Evolutionary conservation across 2,329 filamentous ascomycete genomes (phyloP).

Genomic region (Penicillium sp.): DNA sequence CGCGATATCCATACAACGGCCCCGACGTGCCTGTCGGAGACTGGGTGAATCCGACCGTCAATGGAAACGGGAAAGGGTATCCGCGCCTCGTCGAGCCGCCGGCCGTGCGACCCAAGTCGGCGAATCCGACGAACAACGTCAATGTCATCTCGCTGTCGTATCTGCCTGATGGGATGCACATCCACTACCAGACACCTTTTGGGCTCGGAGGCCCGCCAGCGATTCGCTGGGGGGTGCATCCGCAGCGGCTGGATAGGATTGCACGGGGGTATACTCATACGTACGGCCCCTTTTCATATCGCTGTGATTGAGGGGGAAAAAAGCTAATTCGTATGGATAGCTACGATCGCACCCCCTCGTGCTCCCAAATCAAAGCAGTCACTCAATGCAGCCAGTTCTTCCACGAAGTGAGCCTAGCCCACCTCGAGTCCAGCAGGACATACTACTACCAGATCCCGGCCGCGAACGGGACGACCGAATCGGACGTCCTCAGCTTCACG

Average conservation of each 20-base stretch:
- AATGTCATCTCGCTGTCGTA: conserved; percentile 59
- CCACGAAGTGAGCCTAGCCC: conserved; percentile 54
- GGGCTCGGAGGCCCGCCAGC: conserved; percentile 52
- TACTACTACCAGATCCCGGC: conserved; percentile 59
- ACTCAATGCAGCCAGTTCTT: conserved; percentile 59
- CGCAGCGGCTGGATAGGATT: conserved; percentile 38
- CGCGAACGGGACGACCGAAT: conserved; percentile 56
- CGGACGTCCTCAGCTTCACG: conserved; percentile 53
- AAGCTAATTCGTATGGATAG: conserved; percentile 28
- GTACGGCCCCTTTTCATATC: too few species aligned
- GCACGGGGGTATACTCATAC: conserved; percentile 49
- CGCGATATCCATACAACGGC: conserved; percentile 54
- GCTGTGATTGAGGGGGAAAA: too few species aligned
- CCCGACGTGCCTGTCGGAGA: conserved; percentile 56
- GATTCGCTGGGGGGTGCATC: conserved; percentile 50
- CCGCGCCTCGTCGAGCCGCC: conserved; percentile 56
- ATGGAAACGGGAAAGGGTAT: conserved; percentile 59
- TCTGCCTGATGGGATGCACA: conserved; percentile 55
- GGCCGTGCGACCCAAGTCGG: conserved; percentile 51
- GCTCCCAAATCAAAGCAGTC: conserved; percentile 48
- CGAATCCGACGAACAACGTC: conserved; percentile 56
- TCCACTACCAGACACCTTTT: conserved; percentile 61
- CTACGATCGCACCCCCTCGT: conserved; percentile 58
- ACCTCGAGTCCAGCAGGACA: conserved; percentile 49
- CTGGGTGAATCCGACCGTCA: conserved; percentile 56